Evolutionary conservation across 2,329 filamentous ascomycete genomes (phyloP), one percentile per base, ranked within the genome.

Genomic region (Hypoxylon sp.): DNA sequence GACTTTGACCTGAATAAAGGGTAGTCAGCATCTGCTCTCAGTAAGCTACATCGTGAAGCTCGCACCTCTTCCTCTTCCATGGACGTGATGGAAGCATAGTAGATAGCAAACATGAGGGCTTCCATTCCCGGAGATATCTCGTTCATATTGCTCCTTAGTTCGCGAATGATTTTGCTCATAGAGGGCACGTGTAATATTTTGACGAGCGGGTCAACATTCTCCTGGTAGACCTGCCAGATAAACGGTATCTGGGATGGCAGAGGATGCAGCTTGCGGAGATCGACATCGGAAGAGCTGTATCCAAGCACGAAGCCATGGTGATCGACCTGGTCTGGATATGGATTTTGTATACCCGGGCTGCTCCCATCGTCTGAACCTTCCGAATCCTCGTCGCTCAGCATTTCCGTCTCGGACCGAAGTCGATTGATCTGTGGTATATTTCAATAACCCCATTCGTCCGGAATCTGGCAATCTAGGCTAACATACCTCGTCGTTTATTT

Each of bases 261-360:
- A 1, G 91, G 91, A 70, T 93, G 91, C 12, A 91, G 79, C 42
- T 83, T 80, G 16, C 84, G 79, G 68, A 93, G 79, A 70, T 93
- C 86, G 24, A 92, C 88, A 67, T 86, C 87, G n/a, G 85, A 83
- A 1, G 91, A 93, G 64, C 86, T 88, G 75, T 91, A 92, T 6
- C 91, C 90, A 67, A 93, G 85, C 24, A 93, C 82, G 75, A 92
- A 94, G 22, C 86, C 85, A 57, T 93, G 90, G 68, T 92, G 89
- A 64, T 87, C 85, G n/a, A 79, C 68, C 4, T 76, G 69, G 4
- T 76, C 73, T 4, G 67, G 46, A 3, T 76, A 71, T 16, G 78
- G 76, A 20, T 77, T 73, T 26, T 80, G 69, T 61, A 82, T 74
- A 70, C 81, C 72, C 59, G 81, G 79, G 1, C 83, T 82, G 18